Conservation (phyloP, 2,329 filamentous ascomycete genomes). For the Chlorencoelia australis region DNA sequence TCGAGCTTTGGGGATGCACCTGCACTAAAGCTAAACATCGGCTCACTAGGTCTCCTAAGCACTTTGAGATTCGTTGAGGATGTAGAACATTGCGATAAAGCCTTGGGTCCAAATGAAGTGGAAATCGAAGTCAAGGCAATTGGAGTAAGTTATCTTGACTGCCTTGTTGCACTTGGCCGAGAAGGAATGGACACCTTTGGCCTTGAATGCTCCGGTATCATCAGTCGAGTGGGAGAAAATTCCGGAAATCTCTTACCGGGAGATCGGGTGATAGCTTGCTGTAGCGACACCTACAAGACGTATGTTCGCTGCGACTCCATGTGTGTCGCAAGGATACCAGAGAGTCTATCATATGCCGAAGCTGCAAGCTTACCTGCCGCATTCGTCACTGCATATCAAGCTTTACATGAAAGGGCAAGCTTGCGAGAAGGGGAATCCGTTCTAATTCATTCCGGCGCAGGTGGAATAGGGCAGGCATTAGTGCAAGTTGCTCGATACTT, state of each 20-base stretch:
- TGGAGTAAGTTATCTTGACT: neutral
- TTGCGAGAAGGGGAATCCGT: slow-evolving; percentile 18
- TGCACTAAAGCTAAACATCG: neutral
- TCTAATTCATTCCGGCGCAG: slow-evolving; percentile 27
- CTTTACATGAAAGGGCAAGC: slow-evolving; percentile 12
- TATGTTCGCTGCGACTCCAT: neutral
- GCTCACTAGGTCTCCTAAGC: neutral
- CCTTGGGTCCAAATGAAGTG: neutral
- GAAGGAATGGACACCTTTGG: neutral
- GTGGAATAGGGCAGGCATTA: slow-evolving; percentile 25
- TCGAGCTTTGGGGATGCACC: neutral
- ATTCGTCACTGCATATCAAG: slow-evolving; percentile 15
- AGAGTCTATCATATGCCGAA: slow-evolving; percentile 9
- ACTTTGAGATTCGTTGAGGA: slow-evolving; percentile 1
- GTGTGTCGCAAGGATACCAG: slow-evolving; percentile 7
- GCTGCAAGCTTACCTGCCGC: slow-evolving; percentile 14
- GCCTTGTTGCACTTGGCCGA: neutral
- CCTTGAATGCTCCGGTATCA: neutral
- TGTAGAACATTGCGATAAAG: neutral
- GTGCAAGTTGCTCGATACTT: slow-evolving; percentile 23
- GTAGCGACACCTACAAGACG: neutral
- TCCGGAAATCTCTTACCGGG: neutral
- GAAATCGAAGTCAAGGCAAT: neutral
- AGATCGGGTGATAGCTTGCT: neutral
- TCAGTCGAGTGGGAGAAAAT: neutral